A percentile compares a stretch with the other conserved stretches of the same genome.
Conservation (phyloP, 306 rosid species). For the Cajanus cajan region DNA sequence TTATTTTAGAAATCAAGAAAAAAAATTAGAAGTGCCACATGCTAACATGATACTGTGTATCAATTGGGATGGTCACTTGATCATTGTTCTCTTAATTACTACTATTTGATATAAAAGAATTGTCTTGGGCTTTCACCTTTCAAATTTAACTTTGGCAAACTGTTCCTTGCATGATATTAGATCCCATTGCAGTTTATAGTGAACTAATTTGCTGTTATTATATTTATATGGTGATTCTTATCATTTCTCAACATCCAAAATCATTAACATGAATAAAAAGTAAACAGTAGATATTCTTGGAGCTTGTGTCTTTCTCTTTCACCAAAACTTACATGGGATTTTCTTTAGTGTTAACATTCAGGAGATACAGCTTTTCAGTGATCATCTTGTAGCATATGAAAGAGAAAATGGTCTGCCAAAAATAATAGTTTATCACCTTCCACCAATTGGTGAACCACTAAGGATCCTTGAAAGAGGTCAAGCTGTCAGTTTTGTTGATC, state of each 20-base stretch:
- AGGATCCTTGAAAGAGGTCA: constrained; percentile 58
- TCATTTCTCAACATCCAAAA: background rate
- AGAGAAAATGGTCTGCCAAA: constrained; percentile 86
- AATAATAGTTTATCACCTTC: constrained; percentile 65
- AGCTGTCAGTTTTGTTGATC: constrained; percentile 68
- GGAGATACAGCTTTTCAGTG: constrained; percentile 67
- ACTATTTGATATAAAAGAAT: background rate
- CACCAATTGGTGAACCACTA: constrained; percentile 66
- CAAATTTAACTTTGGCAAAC: background rate
- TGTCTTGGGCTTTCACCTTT: background rate
- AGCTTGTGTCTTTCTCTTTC: constrained; percentile 9
- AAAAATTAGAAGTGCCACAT: no score
- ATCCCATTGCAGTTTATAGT: background rate
- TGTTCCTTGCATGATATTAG: background rate
- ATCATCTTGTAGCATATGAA: constrained; percentile 68
- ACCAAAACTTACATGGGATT: constrained; percentile 37
- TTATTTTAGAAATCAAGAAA: no score
- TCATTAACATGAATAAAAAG: constrained; percentile 19
- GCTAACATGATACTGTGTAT: no score
- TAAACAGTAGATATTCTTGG: constrained; percentile 11
- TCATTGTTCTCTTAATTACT: background rate
- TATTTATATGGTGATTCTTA: background rate
- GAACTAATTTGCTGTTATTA: background rate
- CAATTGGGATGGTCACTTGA: no score
- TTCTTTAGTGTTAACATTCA: constrained; percentile 78